A percentile compares a stretch with the other conserved stretches of the same genome.
Evolutionary conservation across 306 rosid genomes (phyloP).

Genomic region (Sphenostylis stenocarpa): DNA sequence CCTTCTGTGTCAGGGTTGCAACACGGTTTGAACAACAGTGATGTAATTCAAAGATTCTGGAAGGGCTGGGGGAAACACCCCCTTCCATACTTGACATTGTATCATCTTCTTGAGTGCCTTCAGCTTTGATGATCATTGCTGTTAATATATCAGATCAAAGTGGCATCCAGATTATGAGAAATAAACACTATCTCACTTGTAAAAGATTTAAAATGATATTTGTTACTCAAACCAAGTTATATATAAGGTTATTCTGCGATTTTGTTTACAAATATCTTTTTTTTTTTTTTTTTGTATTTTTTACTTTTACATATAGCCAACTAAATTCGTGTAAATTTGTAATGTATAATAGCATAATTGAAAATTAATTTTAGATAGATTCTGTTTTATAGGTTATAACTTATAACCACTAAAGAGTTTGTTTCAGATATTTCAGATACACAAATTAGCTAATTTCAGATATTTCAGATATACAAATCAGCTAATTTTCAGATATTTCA

Average conservation of each 20-base stretch:
- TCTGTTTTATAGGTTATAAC: neutral
- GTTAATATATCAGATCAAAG: neutral
- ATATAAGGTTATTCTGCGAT: no score
- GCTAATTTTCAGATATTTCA: no score
- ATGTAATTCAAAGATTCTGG: neutral
- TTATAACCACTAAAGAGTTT: neutral
- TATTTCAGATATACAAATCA: no score
- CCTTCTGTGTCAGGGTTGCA: constrained; percentile 30
- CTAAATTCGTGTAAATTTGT: neutral
- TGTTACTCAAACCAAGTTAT: no score
- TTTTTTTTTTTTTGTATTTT: neutral
- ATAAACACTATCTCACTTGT: neutral
- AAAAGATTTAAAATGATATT: no score
- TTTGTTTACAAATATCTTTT: neutral
- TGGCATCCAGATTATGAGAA: neutral
- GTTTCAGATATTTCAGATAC: no score
- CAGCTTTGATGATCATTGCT: constrained; percentile 20
- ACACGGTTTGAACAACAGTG: constrained; percentile 27
- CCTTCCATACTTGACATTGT: constrained; percentile 22
- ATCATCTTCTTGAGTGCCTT: constrained; percentile 11
- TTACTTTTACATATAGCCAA: no score
- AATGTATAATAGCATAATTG: neutral
- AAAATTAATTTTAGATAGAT: neutral
- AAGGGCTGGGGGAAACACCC: neutral
- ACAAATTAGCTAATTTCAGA: no score